phyloP scores from a whole-genome alignment of 129 eudicot genomes.

The Pulicaria dysenterica region DNA sequence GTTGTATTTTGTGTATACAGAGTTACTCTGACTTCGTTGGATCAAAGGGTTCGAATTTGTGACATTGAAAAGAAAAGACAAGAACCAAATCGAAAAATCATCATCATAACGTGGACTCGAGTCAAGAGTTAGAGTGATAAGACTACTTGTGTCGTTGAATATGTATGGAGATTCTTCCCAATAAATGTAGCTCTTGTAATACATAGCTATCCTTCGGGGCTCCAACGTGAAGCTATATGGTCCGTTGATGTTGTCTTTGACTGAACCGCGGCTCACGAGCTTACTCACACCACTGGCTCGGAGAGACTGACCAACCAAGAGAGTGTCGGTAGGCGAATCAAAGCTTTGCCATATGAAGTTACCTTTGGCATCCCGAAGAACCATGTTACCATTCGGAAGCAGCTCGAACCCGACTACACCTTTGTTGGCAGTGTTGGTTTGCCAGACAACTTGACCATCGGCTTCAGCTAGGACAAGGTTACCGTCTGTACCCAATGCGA shows the following conservation, averaged over 20 bases:
- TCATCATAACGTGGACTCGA: not conserved
- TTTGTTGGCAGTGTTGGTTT: slow-evolving; percentile 55
- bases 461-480: slow-evolving; percentile 55
- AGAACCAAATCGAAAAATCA: not conserved
- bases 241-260: slow-evolving; percentile 33
- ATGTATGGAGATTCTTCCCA: not conserved
- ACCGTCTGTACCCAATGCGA: slow-evolving; percentile 49
- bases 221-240: slow-evolving; percentile 51
- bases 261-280: slow-evolving; percentile 54
- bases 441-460: slow-evolving; percentile 55
- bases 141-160: not conserved
- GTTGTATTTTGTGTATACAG: slow-evolving; percentile 1
- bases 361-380: slow-evolving; percentile 45
- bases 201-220: slow-evolving; percentile 38
- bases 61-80: not conserved
- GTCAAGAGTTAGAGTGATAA: not conserved
- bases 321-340: slow-evolving; percentile 58
- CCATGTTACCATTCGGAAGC: slow-evolving; percentile 55
- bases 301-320: slow-evolving; percentile 55
- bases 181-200: slow-evolving; percentile 39
- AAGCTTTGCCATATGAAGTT: slow-evolving; percentile 66
- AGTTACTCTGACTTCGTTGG: not conserved
- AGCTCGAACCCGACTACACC: slow-evolving; percentile 49
- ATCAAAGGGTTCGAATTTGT: not conserved
- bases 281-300: slow-evolving; percentile 25